Percentiles rank a stretch among this genome's conserved stretches.
Evolutionary conservation across 73 alveolate species (phyloP).

Genomic region (Paramecium sexaurelia): DNA sequence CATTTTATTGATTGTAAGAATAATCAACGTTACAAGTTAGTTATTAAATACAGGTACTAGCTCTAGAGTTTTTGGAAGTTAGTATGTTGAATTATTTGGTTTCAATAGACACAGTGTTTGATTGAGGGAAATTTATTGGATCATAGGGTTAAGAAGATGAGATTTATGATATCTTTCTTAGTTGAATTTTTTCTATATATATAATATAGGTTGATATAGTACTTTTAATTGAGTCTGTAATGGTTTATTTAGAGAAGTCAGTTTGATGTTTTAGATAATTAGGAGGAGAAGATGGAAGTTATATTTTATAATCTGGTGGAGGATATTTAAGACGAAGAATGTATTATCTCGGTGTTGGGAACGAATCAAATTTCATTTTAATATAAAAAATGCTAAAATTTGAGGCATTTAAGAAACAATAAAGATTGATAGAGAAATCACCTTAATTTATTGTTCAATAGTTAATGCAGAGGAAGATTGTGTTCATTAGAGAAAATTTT

Average conservation of each 20-base stretch:
- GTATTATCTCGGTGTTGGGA: not conserved
- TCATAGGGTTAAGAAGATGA: not conserved
- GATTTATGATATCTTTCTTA: not conserved
- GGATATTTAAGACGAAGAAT: not conserved
- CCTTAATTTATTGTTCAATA: not conserved
- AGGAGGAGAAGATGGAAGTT: not conserved
- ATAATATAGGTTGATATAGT: not conserved
- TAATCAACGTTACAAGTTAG: not conserved
- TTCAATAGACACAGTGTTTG: not conserved
- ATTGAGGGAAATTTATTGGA: not conserved
- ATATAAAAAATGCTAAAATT: conserved; percentile 10
- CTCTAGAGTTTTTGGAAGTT: not conserved
- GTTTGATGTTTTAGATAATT: too few species aligned
- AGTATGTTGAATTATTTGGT: not conserved
- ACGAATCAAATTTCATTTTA: not conserved
- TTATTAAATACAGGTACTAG: not conserved
- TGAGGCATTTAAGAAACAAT: conserved; percentile 3
- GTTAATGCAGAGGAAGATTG: conserved; percentile 1
- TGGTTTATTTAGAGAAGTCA: not conserved
- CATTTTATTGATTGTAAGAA: not conserved
- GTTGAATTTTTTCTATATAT: not conserved
- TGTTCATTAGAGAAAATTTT: conserved; percentile 5
- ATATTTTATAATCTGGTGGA: not conserved
- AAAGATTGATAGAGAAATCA: not conserved
- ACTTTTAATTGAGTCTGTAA: not conserved